These are phyloP conservation scores for Ustilago trichophora DNA, from an alignment of 1,284 basidiomycete species.

Conservation along the genomic window DNA sequence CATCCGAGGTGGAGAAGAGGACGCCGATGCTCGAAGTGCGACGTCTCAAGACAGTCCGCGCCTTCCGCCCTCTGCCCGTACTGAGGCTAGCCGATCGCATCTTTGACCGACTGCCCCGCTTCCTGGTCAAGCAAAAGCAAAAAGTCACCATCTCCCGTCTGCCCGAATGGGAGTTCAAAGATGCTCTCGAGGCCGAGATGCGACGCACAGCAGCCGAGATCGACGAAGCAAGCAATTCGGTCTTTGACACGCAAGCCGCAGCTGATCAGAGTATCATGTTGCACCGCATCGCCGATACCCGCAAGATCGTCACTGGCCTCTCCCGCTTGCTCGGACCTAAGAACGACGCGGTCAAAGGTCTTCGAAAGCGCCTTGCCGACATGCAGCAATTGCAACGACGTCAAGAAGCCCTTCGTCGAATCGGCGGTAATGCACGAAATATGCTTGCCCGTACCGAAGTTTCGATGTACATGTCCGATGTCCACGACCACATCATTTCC, in stretches of 20 bases:
- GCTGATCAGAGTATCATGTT: conserved; percentile 69
- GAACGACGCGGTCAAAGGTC: conserved; percentile 80
- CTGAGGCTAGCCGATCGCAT: conserved; percentile 10
- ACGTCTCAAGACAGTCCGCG: conserved; percentile 39
- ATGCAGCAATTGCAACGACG: conserved; percentile 60
- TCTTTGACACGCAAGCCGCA: conserved; percentile 54
- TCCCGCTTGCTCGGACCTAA: conserved; percentile 81
- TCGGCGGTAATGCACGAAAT: conserved; percentile 38
- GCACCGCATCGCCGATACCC: conserved; percentile 80
- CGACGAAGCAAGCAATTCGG: conserved; percentile 42
- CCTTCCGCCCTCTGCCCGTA: conserved; percentile 18
- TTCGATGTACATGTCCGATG: conserved; percentile 78
- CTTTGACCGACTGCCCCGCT: conserved; percentile 18
- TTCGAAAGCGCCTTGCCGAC: conserved; percentile 76
- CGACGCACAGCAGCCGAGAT: conserved; percentile 49
- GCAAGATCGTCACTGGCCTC: conserved; percentile 83
- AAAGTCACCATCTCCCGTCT: conserved; percentile 42
- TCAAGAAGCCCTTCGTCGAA: conserved; percentile 31
- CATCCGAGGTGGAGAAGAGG: conserved; percentile 32
- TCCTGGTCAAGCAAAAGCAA: conserved; percentile 41
- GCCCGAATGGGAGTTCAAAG: conserved; percentile 46
- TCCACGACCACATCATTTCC: conserved; percentile 82
- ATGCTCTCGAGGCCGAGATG: conserved; percentile 42
- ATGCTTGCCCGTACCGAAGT: conserved; percentile 53
- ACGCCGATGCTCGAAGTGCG: conserved; percentile 46